phyloP scores from a whole-genome alignment of 108 stramenopile species.

The Phaeodactylum tricornutum region DNA sequence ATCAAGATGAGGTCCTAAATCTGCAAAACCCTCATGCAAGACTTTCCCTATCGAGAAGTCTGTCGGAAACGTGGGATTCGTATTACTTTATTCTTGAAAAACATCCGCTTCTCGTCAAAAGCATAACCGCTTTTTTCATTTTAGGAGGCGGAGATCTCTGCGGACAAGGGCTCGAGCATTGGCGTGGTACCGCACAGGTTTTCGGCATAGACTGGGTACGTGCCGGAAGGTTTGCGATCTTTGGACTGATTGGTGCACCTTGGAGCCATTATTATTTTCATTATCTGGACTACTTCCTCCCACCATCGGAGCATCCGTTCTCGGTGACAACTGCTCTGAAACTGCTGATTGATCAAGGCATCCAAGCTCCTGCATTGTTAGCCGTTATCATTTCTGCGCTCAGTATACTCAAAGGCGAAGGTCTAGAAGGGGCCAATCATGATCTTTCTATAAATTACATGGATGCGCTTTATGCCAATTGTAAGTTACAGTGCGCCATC shows the following conservation, averaged over 20 bases:
- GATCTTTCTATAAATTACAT: conserved; percentile 13
- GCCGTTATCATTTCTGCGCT: conserved; percentile 15
- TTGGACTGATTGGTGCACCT: conserved; percentile 23
- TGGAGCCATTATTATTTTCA: conserved; percentile 31
- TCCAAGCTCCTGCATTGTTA: conserved; percentile 23
- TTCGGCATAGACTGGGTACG: conserved; percentile 11
- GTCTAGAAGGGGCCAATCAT: conserved; percentile 10
- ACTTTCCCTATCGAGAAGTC: too few species aligned
- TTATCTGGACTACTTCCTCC: conserved; percentile 21
- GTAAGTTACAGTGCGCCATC: conserved; percentile 7
- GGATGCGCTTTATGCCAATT: conserved; percentile 23
- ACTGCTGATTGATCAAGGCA: conserved; percentile 25
- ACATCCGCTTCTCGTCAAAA: conserved; percentile 21
- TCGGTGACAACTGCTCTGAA: conserved; percentile 22
- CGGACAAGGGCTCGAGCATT: conserved; percentile 22
- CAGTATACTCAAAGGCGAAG: conserved; percentile 13
- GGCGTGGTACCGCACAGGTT: conserved; percentile 8
- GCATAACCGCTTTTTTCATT: conserved; percentile 24
- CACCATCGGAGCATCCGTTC: conserved; percentile 25
- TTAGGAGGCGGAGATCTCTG: conserved; percentile 21
- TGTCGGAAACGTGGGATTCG: conserved; percentile 18
- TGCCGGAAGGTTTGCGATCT: conserved; percentile 13
- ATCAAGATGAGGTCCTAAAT: too few species aligned
- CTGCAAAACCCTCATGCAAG: too few species aligned
- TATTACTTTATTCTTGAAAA: conserved; percentile 12